Evolutionary conservation across 2,329 filamentous ascomycete species (phyloP).

Genomic region (Plectosphaerella sp.): DNA sequence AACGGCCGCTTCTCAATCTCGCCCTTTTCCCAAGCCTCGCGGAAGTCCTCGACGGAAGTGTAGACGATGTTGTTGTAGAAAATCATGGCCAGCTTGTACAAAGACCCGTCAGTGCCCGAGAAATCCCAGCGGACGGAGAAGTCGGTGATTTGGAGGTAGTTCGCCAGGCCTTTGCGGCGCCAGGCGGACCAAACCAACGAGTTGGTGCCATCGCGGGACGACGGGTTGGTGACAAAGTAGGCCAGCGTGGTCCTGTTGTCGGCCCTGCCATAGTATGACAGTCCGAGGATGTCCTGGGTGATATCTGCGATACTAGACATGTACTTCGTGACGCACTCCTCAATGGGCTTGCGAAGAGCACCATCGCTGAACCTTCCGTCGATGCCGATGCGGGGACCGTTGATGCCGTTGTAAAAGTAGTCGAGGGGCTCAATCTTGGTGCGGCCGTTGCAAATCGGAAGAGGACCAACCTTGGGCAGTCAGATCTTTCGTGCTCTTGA

Average conservation of each 20-base stretch:
- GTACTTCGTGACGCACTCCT: constrained; percentile 8
- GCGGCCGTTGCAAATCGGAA: constrained; percentile 7
- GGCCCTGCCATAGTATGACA: constrained; percentile 24
- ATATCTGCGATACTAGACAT: constrained; percentile 28
- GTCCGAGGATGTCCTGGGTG: constrained; percentile 30
- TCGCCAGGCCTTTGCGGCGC: constrained; percentile 9
- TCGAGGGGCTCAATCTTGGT: constrained; percentile 8
- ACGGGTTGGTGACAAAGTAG: constrained; percentile 13
- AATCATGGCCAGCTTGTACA: constrained; percentile 12
- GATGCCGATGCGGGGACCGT: constrained; percentile 9
- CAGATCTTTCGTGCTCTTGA: not conserved
- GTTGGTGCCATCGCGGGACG: constrained; percentile 10
- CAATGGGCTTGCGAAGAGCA: constrained; percentile 6
- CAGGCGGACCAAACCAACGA: constrained; percentile 12
- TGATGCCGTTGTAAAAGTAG: constrained; percentile 14
- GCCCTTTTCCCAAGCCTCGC: constrained; percentile 10
- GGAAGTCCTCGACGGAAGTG: constrained; percentile 9
- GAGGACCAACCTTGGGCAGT: constrained; percentile 9
- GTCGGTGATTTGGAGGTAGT: constrained; percentile 11
- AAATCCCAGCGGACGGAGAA: constrained; percentile 13
- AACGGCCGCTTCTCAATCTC: constrained; percentile 7
- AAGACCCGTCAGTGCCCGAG: constrained; percentile 8
- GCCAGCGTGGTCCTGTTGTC: constrained; percentile 22
- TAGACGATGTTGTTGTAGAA: constrained; percentile 12
- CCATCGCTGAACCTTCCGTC: constrained; percentile 12